Evolutionary conservation across 345 rosid species (phyloP), one percentile per base, ranked within the genome.

Genomic region (Dimocarpus longan): DNA sequence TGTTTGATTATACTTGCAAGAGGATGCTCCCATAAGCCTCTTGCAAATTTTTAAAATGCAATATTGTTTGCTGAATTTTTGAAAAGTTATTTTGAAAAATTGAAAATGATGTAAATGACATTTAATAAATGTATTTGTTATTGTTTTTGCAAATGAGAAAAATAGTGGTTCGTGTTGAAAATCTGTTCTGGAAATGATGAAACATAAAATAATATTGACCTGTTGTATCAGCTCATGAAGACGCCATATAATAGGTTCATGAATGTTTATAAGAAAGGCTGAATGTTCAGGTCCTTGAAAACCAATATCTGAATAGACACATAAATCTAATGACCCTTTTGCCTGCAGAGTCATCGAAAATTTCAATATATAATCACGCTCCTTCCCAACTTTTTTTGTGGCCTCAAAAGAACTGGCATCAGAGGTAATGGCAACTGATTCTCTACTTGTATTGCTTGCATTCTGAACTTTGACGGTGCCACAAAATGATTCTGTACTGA

Each of bases 221-320:
- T 87, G 98, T 86, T 89, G 97, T 76, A 94, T 86, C 98, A 96
- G 92, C 93, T 93, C 98, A 83, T 94, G 97, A 83, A 96, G 91
- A 76, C 98, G 98, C 99, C 99, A 96, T 76, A 96, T 94, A 78
- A 94, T 93, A 56, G 98, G 99, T 80, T 96, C 99, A 59, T 96
- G 99, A 80, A 96, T 89, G 85, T 90, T 96, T 76, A 94, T 87
- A n/a, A 94, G 80, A 78, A 96, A 96, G 71, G 99, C 89, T 79
- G 90, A 84, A 86, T 84, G 89, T 57, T 96, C 98, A 71, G 93
- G 94, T 57, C 93, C 99, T 66, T 89, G 89, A 82, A 94, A 86
- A 73, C 94, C 95, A 81, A 96, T 90, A 83, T 86, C 92, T 60
- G 99, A 98, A 85, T 94, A 96, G 66, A 92, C 92, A 86, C 87